These are phyloP conservation scores for Eucalyptus regnans DNA, from an alignment of 345 rosid genomes.

Conservation along the genomic window DNA sequence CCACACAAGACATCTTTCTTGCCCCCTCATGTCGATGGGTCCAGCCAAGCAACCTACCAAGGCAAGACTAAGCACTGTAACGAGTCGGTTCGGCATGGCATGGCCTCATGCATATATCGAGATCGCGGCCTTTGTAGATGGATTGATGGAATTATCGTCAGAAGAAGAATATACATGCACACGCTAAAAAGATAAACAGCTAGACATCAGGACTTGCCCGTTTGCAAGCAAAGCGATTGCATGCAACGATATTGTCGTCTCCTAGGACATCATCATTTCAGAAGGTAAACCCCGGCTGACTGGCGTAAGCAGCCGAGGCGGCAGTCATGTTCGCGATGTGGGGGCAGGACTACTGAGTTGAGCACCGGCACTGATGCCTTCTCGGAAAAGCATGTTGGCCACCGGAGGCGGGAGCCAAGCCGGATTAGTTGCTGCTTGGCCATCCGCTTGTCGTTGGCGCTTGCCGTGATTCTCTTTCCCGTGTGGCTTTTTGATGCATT, in stretches of 20 bases:
- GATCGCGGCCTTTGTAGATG: background rate
- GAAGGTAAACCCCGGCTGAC: background rate
- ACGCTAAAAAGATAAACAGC: background rate
- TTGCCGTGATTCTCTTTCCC: background rate
- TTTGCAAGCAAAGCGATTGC: background rate
- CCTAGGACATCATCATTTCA: background rate
- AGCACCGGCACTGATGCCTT: background rate
- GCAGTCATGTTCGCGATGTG: rapidly evolving
- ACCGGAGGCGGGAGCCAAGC: slow-evolving; percentile 36
- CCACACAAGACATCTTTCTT: background rate
- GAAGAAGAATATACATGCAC: background rate
- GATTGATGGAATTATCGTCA: background rate
- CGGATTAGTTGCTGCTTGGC: slow-evolving; percentile 3
- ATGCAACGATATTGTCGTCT: background rate
- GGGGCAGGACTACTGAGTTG: background rate
- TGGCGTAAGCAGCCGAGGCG: background rate
- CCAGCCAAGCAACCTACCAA: background rate
- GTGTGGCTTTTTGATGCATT: slow-evolving; percentile 9
- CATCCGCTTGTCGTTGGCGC: slow-evolving; percentile 5
- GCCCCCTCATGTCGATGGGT: background rate
- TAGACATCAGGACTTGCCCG: background rate
- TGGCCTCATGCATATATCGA: background rate
- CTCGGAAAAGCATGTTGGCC: slow-evolving; percentile 25
- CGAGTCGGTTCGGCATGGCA: background rate
- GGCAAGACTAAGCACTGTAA: background rate